A percentile compares a stretch with the other conserved stretches of the same genome.
phyloP scores from a whole-genome alignment of 345 rosid species.

The Populus tremula region DNA sequence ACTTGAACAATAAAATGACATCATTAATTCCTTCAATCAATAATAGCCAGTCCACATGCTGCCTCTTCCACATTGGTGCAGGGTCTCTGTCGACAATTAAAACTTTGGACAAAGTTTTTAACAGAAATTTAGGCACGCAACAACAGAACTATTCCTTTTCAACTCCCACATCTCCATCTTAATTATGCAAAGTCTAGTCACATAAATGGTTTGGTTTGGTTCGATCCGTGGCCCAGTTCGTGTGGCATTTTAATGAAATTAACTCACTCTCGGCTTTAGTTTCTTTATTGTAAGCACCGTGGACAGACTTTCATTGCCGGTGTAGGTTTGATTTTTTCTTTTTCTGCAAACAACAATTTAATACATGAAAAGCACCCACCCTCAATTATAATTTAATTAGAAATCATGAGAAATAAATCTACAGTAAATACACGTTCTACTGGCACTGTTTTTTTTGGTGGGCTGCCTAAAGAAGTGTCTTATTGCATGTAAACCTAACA shows the following conservation, averaged over 20 bases:
- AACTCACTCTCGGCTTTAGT: background rate
- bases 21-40: background rate
- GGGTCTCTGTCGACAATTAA: conserved; percentile 22
- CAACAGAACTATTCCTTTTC: background rate
- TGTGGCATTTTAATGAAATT: background rate
- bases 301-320: background rate
- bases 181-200: background rate
- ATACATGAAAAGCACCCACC: background rate
- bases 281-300: background rate
- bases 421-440: too few species aligned
- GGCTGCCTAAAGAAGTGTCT: too few species aligned
- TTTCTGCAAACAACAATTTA: background rate
- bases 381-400: too few species aligned
- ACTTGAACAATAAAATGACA: background rate
- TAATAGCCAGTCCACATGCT: background rate
- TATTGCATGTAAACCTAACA: too few species aligned
- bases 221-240: background rate
- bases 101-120: conserved; percentile 8
- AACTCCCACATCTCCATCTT: background rate
- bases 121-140: background rate
- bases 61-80: conserved; percentile 1
- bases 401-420: too few species aligned
- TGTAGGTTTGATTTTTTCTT: background rate
- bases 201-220: background rate
- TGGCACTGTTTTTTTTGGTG: too few species aligned